Evolutionary conservation across 176 grass and related monocot species (phyloP), one percentile per base, ranked within the genome.

Genomic region (Hordeum marinum): DNA sequence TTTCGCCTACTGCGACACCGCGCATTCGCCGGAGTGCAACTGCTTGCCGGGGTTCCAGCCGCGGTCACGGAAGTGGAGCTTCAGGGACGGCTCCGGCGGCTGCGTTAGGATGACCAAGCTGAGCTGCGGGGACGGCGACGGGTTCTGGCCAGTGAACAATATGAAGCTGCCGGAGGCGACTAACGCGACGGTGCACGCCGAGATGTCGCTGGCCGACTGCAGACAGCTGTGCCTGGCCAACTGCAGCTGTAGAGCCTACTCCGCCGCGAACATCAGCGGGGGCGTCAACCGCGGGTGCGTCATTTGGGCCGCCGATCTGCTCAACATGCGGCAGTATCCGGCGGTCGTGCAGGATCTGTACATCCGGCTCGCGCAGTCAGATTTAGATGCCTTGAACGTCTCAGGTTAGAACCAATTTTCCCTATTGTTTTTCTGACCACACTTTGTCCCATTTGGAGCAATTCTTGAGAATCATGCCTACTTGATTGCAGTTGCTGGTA

Each of bases 211-310:
- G 52, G 91, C 80, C 4, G 72, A 80, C 75, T 93, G 91, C 79
- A 37, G 66, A 20, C 74, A 85, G 66, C 9, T 6, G 83, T 93
- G 91, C 88, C 62, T 71, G 26, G 10, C 7, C 6, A 73, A 86
- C n/a, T 93, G 91, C 79, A 65, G 79, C 62, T 93, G 91, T 79
- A 60, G 48, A 24, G 85, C 91, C 17, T 93, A 88, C 80, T 79
- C 91, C 6, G 70, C 84, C 3, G 66, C 69, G 0, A 77, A 82
- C 71, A 55, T 90, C 29, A 90, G 80, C 46, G 81, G 76, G 9
- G 88, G 81, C 0, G 74, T 37, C 59, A 75, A 20, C 66, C 55
- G 74, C 34, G 82, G 79, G 11, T 93, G 91, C 40, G 73, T 88
- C 63, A 83, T 83, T 43, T 93, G 91, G 91, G 74, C 61, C 65